Base-by-base conservation (phyloP, 2,329 filamentous ascomycete species). In the Alternaria panax region DNA sequence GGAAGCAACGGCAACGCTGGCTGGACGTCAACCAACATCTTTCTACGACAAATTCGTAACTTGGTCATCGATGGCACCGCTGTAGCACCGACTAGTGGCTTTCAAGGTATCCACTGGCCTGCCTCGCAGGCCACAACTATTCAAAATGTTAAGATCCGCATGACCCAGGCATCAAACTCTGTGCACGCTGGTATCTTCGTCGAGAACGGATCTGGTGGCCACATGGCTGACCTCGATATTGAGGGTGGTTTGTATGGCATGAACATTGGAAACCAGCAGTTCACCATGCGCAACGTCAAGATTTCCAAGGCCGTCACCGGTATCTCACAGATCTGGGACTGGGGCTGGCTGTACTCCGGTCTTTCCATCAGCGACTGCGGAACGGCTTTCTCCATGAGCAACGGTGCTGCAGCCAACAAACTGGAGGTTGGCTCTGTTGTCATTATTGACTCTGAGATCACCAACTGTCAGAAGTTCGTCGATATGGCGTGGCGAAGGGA, bases 41-140 rank as follows among this genome's bases (percentile, higher is more conserved):
- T 91, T 74, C 86, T 83, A 67, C 82, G 88, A 30, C 85, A 88
- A 63, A 84, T 91, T 58, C 82, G 88, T 9, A 91, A 92, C 69
- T 81, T 92, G 57, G 80, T 87, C 57, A 74, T 78, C n/a, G 89
- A 91, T 70, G 76, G 84, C 34, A 87, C 84, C 2, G 77, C 78
- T 6, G 80, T 87, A 4, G 78, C 82, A 43, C 72, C 83, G 0
- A 68, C 74, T 5, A 79, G 74, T 12, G 75, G 79, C 2, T 82
- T 83, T 2, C 80, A 84, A 22, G 80, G 79, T 58, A 79, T 83
- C 27, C 81, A 83, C 59, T 83, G 81, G 81, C 80, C 80, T 12
- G 79, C 79, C 22, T 80, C 78, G 18, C 81, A 83, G 60, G 80
- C 80, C 12, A 83, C 81, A 1, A 81, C 76, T 22, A 73, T 83